Evolutionary conservation across 1,284 basidiomycete species (phyloP).

Genomic region (Ustilago xerochloae): DNA sequence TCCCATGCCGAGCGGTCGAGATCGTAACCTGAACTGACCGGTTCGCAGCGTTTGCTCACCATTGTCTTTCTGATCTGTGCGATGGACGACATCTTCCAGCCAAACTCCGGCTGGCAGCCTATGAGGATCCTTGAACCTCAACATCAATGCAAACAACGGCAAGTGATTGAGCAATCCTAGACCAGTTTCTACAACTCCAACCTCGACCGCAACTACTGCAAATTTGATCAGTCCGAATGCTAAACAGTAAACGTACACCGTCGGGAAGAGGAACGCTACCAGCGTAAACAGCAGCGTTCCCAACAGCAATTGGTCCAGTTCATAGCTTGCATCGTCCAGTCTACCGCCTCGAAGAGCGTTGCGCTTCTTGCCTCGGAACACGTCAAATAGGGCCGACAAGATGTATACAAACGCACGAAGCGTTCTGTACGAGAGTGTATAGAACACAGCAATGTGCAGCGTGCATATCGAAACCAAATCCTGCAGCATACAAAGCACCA

Average conservation of each 20-base stretch:
- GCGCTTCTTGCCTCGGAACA: constrained; percentile 82
- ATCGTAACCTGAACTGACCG: constrained; percentile 24
- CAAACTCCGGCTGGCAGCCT: constrained; percentile 74
- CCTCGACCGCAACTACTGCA: constrained; percentile 24
- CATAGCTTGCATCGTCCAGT: constrained; percentile 88
- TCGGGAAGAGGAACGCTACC: constrained; percentile 88
- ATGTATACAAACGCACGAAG: constrained; percentile 77
- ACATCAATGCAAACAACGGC: constrained; percentile 86
- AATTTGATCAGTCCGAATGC: constrained; percentile 79
- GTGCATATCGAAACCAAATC: constrained; percentile 79
- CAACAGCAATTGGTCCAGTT: constrained; percentile 90
- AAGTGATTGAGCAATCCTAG: constrained; percentile 83
- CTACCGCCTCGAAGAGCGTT: constrained; percentile 77
- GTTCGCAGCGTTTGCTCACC: background rate
- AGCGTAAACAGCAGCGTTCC: constrained; percentile 95
- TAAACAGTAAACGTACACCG: constrained; percentile 84
- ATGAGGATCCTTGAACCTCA: constrained; percentile 85
- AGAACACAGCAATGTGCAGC: constrained; percentile 79
- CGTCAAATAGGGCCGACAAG: constrained; percentile 82
- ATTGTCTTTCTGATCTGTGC: background rate
- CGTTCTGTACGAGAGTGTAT: constrained; percentile 76
- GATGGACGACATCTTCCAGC: constrained; percentile 12
- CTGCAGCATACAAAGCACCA: constrained; percentile 76
- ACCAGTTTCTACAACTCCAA: constrained; percentile 29
- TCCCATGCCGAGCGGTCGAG: constrained; percentile 22